Evolutionary conservation across 306 rosid genomes (phyloP), one percentile per base, ranked within the genome.

Genomic region (Glycine soja): DNA sequence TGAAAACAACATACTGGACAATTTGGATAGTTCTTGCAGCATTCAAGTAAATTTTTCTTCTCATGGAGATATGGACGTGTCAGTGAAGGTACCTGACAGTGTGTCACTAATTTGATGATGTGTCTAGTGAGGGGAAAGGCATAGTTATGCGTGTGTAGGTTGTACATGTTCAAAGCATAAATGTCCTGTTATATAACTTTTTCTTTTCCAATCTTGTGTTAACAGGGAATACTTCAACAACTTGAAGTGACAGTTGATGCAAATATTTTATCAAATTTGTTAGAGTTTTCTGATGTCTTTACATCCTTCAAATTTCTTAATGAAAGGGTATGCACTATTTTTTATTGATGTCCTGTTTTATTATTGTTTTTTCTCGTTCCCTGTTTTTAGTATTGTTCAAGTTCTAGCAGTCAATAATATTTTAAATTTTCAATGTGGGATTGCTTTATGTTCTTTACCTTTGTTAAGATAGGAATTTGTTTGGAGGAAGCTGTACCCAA

Each of bases 221-320:
- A 6, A 52, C 91, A 95, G 99, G 99, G 90, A 75, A 77, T 80
- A 82, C 61, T 95, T 85, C 88, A 87, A 59, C 92, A 89, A 54
- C 72, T 95, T 76, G 91, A 89, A 80, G 90, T 91, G 84, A 89
- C 86, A 66, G 83, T 77, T 72, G 95, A 95, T 87, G 85, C 74
- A 3, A 83, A 87, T 50, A 65, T 83, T 78, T 82, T 90, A 63
- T 47, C 73, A 43, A 84, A 77, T 78, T 50, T 91, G 47, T 53
- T 82, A 75, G 92, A 85, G 61, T 88, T 93, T 85, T 81, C 71
- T 87, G 91, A 74, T 79, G 95, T 75, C 36, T 80, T 90, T 18
- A 88, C 85, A 76, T 85, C 95, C 24, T 86, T 83, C 73, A 86
- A 89, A 74, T 88, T 85, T 95, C 93, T 89, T 34, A 89, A 91